A percentile compares a stretch with the other conserved stretches of the same genome.
Conservation (phyloP, 768 basidiomycete species). For the Amyloporia xantha region DNA sequence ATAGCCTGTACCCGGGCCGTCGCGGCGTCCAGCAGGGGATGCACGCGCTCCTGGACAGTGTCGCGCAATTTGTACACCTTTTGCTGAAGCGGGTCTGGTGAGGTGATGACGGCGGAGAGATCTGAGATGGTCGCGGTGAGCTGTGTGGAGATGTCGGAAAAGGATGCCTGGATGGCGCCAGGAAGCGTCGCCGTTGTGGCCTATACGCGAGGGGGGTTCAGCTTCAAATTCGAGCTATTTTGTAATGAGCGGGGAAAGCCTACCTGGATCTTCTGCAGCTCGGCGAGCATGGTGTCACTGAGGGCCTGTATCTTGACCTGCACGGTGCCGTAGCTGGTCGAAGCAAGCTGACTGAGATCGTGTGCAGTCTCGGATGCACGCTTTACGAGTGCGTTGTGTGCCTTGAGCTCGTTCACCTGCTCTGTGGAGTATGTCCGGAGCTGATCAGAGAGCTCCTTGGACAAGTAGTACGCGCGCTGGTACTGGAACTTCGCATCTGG, state of each 20-base stretch:
- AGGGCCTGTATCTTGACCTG: slow-evolving; percentile 52
- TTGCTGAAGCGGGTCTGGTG: slow-evolving; percentile 53
- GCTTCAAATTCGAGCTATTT: too few species aligned
- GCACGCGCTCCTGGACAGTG: slow-evolving; percentile 55
- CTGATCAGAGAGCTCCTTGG: slow-evolving; percentile 56
- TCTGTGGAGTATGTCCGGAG: slow-evolving; percentile 61
- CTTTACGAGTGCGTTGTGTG: slow-evolving; percentile 64
- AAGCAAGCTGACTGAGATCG: slow-evolving; percentile 51
- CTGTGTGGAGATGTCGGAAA: slow-evolving; percentile 53
- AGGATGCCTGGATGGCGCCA: slow-evolving; percentile 47
- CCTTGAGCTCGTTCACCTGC: slow-evolving; percentile 63
- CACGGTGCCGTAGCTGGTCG: slow-evolving; percentile 47
- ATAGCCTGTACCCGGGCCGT: slow-evolving; percentile 25
- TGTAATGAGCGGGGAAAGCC: too few species aligned
- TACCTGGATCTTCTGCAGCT: slow-evolving; percentile 56
- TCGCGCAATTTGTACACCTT: slow-evolving; percentile 50
- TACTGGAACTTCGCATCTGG: slow-evolving; percentile 67
- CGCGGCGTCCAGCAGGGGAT: slow-evolving; percentile 49
- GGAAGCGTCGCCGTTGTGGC: slow-evolving; percentile 47
- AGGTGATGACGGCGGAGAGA: slow-evolving; percentile 45
- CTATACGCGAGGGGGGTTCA: too few species aligned
- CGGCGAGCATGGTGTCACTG: slow-evolving; percentile 58
- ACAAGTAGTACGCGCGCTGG: slow-evolving; percentile 64
- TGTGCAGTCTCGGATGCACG: slow-evolving; percentile 63
- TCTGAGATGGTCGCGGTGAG: slow-evolving; percentile 47